Base-by-base conservation (phyloP, 2,329 filamentous ascomycete species). In the Exserohilum turcica region DNA sequence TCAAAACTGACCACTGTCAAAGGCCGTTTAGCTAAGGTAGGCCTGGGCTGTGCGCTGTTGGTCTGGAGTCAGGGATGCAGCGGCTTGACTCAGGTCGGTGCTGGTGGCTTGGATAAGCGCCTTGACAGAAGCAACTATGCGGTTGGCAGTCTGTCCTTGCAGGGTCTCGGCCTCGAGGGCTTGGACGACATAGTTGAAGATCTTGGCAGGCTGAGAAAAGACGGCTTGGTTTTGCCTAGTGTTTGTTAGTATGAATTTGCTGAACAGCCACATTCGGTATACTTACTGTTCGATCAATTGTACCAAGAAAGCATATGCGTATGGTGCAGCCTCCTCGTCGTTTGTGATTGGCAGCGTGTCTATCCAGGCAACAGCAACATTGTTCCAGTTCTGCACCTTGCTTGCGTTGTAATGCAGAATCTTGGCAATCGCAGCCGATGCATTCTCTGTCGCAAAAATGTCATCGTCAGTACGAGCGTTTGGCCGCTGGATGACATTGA, bases 381-480 rank as follows among this genome's bases (percentile, higher is more conserved):
- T 84, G 68, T 94, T 87, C 43, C 85, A 81, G 67, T 95, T 91
- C 48, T 80, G 81, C 15, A 99, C 87, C 71, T 89, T 90, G 62
- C 81, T 81, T 19, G 86, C 80, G 76, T 96, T 97, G 79, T 88
- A 97, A 73, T 96, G 92, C 60, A 99, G 81, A 47, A 99, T 93
- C 82, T 99, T 99, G 31, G 94, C 94, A 68, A 99, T 94, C 63
- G 91, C 92, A 36, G 94, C 93, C 64, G 91, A 97, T 6, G 93
- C 93, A 71, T 99, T 99, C 78, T 99, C 94, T 1, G 94, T 97
- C 2, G 94, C 94, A 72, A 96, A 99, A 2, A 96, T 89, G 66
- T 97, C 92, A 65, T 97, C 94, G 59, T 97, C 94, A 42, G 85
- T 87, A 60, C 94, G 86, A 5, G 93, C 88, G 60, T 96, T 89